Evolutionary conservation across 257 asterid genomes (phyloP), one percentile per base, ranked within the genome.

Genomic region (Scutellaria barbata): DNA sequence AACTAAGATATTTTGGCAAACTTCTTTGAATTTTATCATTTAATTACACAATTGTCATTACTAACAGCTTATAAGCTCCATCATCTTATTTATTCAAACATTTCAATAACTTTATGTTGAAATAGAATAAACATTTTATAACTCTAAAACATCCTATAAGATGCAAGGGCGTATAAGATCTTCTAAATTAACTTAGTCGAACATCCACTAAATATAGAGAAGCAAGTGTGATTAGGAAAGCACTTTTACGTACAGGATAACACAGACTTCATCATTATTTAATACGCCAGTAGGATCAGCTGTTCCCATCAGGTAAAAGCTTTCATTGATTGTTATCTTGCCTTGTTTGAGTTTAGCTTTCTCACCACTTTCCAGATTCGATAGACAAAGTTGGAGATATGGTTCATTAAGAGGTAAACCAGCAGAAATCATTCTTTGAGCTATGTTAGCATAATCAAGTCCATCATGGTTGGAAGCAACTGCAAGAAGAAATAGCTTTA

Each of bases 261-360:
- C 87, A 61, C 92, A 93, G 50, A 93, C 97, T 90, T 93, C 82
- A 76, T 88, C 74, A 42, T 68, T 66, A 5, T 86, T 75, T 72
- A 93, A 75, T 42, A 81, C 56, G 51, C 88, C 89, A 2, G 95
- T 88, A 9, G 98, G 98, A 77, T 93, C 98, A 66, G 88, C 87
- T 8, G 97, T 93, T 45, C 98, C 98, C 86, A 93, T 93, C 75
- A 93, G 75, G 80, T 93, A 93, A 81, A 80, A 86, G 85, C 90
- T 87, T 71, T 93, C 94, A 13, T 73, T 71, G 66, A 93, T 77
- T 40, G 97, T 92, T 66, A 93, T 79, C 78, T 59, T 83, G 73
- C 97, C 97, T 62, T 68, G 76, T 74, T 76, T 81, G 2, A 93
- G 87, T 40, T 81, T 75, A 5, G 20, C 57, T 69, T 72, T 86